Percentiles rank a stretch among this genome's conserved stretches.
These are phyloP conservation scores for Eucalyptus microcorys DNA, from an alignment of 345 rosid species.

Conservation along the genomic window DNA sequence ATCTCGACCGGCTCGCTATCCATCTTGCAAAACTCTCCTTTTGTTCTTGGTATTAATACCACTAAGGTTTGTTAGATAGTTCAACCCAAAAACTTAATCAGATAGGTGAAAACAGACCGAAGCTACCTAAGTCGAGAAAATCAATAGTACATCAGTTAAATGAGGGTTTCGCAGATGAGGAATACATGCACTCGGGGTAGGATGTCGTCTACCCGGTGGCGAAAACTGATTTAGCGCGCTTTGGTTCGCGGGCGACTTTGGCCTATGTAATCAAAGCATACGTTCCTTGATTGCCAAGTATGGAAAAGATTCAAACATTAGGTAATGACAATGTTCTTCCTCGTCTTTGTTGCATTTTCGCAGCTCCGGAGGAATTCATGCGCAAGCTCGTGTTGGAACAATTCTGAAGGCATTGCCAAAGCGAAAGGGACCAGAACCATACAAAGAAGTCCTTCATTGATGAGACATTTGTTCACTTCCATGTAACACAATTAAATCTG, in stretches of 20 bases:
- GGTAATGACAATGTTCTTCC: neutral
- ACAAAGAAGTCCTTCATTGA: neutral
- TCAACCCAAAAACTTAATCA: neutral
- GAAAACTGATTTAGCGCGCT: neutral
- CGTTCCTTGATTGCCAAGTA: neutral
- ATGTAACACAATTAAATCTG: neutral
- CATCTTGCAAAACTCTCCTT: neutral
- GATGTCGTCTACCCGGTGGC: neutral
- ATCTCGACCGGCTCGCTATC: neutral
- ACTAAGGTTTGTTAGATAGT: neutral
- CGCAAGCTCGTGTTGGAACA: slow-evolving; percentile 21
- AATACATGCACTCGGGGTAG: neutral
- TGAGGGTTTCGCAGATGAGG: neutral
- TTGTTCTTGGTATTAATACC: neutral
- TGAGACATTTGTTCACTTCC: neutral
- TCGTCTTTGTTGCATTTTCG: neutral
- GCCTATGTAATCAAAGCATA: neutral
- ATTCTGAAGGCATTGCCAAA: slow-evolving; percentile 7
- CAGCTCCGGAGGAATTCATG: slow-evolving; percentile 44
- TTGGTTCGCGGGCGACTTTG: neutral
- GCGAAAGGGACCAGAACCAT: neutral
- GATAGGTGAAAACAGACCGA: neutral
- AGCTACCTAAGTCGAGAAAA: neutral
- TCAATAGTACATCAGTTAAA: neutral
- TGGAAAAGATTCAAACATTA: neutral